Evolutionary conservation across 2,329 filamentous ascomycete species (phyloP).

Genomic region (Pseudopyricularia javanii): DNA sequence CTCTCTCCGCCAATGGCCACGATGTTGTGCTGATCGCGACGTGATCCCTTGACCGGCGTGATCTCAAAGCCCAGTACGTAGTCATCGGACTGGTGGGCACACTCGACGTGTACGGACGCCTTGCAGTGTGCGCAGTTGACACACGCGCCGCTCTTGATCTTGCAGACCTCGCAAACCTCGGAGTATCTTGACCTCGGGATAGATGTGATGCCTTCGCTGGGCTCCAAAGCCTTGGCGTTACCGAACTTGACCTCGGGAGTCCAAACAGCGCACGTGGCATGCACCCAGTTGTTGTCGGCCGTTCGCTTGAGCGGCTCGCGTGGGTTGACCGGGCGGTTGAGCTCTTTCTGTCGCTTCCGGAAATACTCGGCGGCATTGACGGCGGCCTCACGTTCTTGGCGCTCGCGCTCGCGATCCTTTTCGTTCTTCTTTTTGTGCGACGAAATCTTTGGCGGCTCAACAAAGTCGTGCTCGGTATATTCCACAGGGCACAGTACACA

Average conservation of each 20-base stretch:
- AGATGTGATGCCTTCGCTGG: conserved; percentile 80
- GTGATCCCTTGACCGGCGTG: conserved; percentile 75
- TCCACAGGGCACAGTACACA: conserved; percentile 85
- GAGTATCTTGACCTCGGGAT: conserved; percentile 64
- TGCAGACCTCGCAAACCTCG: conserved; percentile 75
- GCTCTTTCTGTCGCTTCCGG: conserved; percentile 68
- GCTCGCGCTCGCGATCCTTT: conserved; percentile 80
- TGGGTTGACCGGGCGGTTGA: conserved; percentile 71
- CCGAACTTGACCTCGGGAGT: conserved; percentile 89
- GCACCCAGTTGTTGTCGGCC: conserved; percentile 95
- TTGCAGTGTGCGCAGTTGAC: conserved; percentile 70
- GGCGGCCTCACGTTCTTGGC: conserved; percentile 72
- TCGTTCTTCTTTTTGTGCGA: conserved; percentile 81
- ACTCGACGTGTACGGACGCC: conserved; percentile 69
- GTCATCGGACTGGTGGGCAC: conserved; percentile 63
- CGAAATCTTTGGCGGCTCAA: conserved; percentile 66
- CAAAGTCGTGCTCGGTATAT: conserved; percentile 68
- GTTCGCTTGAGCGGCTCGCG: conserved; percentile 89
- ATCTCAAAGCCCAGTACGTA: conserved; percentile 86
- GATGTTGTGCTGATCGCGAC: conserved; percentile 67
- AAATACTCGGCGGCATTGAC: conserved; percentile 72
- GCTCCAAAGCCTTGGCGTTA: conserved; percentile 67
- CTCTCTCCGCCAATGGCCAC: conserved; percentile 71
- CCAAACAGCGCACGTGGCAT: conserved; percentile 87
- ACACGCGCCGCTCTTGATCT: conserved; percentile 63